Evolutionary conservation across 495 filamentous ascomycete genomes (phyloP).

Genomic region (Penicillium paxilli): DNA sequence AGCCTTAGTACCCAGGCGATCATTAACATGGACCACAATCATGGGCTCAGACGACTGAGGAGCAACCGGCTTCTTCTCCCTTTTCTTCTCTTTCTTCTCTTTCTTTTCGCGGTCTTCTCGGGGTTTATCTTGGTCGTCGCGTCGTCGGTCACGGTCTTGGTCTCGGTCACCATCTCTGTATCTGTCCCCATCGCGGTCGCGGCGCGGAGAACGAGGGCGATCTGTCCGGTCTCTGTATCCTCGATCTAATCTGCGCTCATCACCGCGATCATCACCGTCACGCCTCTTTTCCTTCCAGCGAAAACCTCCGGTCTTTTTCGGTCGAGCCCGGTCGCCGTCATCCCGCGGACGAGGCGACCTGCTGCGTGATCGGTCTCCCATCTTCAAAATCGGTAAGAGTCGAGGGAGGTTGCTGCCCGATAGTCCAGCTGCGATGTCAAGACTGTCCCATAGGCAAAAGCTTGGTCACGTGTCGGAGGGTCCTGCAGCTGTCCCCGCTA

Average conservation of each 20-base stretch:
- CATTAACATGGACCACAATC: slow-evolving; percentile 92
- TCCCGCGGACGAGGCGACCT: slow-evolving; percentile 33
- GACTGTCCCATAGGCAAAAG: slow-evolving; percentile 3
- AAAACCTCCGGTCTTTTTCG: slow-evolving; percentile 51
- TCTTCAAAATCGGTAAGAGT: slow-evolving; percentile 22
- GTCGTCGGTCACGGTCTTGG: slow-evolving; percentile 21
- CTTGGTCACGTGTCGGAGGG: slow-evolving; percentile 28
- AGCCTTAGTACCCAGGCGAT: slow-evolving; percentile 86
- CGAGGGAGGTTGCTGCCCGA: slow-evolving; percentile 18
- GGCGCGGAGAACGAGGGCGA: slow-evolving; percentile 34
- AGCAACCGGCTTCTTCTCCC: slow-evolving; percentile 36
- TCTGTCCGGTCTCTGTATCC: slow-evolving; percentile 52
- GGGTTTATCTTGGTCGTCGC: slow-evolving; percentile 27
- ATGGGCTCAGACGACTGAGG: slow-evolving; percentile 62
- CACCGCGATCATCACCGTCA: slow-evolving; percentile 43
- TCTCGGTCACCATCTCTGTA: slow-evolving; percentile 24
- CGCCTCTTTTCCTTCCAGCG: slow-evolving; percentile 67
- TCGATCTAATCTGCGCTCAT: slow-evolving; percentile 50
- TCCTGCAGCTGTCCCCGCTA: slow-evolving; percentile 3
- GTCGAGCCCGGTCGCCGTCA: slow-evolving; percentile 26
- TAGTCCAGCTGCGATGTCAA: slow-evolving; percentile 15
- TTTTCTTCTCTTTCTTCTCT: slow-evolving; percentile 37
- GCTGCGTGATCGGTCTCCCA: slow-evolving; percentile 39
- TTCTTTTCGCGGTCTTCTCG: slow-evolving; percentile 33
- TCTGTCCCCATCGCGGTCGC: slow-evolving; percentile 29